Base-by-base conservation (phyloP, 2,329 filamentous ascomycete species). In the Fusarium lateritium region DNA sequence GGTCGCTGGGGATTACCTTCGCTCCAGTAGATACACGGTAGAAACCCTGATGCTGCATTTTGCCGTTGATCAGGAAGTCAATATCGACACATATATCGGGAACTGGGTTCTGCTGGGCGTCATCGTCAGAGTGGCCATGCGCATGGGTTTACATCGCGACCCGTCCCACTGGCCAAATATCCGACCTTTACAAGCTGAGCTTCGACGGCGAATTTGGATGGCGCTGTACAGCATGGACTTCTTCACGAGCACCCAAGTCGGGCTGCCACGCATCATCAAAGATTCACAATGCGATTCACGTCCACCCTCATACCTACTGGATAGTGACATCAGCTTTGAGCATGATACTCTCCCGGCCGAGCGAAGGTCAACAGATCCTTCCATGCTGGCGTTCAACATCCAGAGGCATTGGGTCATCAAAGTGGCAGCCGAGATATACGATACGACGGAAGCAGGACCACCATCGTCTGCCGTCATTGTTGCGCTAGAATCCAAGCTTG, bases 221-320 rank as follows among this genome's bases (percentile, higher is more conserved):
- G 49, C 52, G 3, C 26, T 71, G 3, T 67, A 72, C n/a, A 65
- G 67, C 21, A 58, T 69, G 53, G 56, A 71, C 19, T 71, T 71
- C 24, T 71, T 72, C 19, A 71, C 65, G 2, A 71, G 65, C 44
- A 66, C 61, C 5, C 67, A 72, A 33, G 46, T 67, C 6, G 58
- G 69, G 24, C 42, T 71, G 4, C 69, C 69, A 6, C 65, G 65
- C n/a, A 62, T 72, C 14, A 65, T 65, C 22, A 70, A 71, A 14
- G 65, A 71, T 28, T 57, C 58, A 8, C 69, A 67, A 28, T 71
- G 62, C 34, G 62, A 70, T 42, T 47, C 65, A 24, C 44, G 13
- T 3, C 62, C 55, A 4, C 65, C 69, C 6, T 52, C 65, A 2
- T 60, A 62, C 17, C 26, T 54, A 11, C 10, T 61, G 17, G 45